Conservation (phyloP, 345 rosid species). For the Gossypium thurberi region DNA sequence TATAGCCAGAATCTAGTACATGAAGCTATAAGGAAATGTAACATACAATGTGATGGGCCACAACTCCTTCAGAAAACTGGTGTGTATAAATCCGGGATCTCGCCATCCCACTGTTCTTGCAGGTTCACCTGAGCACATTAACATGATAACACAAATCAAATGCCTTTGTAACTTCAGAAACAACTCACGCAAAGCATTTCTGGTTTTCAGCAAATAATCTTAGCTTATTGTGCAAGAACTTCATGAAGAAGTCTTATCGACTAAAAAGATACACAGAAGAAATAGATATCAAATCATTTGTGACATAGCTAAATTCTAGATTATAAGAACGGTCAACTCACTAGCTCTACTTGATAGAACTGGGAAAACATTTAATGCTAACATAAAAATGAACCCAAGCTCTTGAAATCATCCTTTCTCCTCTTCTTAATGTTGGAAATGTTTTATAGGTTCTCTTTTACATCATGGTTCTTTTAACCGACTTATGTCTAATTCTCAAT, state of each 20-base stretch:
- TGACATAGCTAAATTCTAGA: background rate
- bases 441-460: background rate
- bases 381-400: background rate
- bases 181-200: background rate
- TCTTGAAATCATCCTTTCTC: background rate
- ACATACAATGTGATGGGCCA: conserved; percentile 59
- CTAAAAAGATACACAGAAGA: background rate
- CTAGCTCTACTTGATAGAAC: background rate
- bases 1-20: background rate
- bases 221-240: background rate
- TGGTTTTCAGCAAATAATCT: background rate
- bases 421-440: background rate
- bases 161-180: background rate
- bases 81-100: conserved; percentile 73
- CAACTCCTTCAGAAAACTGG: conserved; percentile 58
- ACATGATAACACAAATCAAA: conserved; percentile 13
- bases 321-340: background rate
- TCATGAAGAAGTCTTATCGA: conserved; percentile 3
- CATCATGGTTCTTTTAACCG: background rate
- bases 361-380: background rate
- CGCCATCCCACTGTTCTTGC: conserved; percentile 80
- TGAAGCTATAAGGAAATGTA: background rate
- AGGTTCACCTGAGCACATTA: conserved; percentile 25
- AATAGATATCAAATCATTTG: background rate
- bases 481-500: background rate